A percentile compares a stretch with the other conserved stretches of the same genome.
Conservation (phyloP, 352 stramenopile species). For the Globisporangium splendens region DNA sequence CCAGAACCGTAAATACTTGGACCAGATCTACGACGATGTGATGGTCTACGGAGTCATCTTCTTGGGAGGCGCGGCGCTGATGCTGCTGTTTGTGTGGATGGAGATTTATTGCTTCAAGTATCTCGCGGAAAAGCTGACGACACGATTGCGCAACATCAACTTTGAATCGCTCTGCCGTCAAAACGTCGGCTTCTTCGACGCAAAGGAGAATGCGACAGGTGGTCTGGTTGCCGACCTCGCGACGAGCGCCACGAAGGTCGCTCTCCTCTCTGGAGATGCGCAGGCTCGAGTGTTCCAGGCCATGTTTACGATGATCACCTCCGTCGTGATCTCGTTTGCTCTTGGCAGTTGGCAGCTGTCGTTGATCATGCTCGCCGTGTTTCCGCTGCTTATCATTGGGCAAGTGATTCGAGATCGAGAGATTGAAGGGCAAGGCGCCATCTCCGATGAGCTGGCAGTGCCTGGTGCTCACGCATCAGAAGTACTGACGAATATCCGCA, state of each 20-base stretch:
- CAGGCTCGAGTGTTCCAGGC: neutral
- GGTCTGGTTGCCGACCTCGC: neutral
- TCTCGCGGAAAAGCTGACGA: conserved; percentile 53
- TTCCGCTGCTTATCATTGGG: neutral
- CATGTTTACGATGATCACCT: neutral
- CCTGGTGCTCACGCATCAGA: neutral
- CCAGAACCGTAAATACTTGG: neutral
- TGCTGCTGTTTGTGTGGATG: conserved; percentile 22
- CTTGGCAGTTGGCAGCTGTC: neutral
- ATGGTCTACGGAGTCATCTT: neutral
- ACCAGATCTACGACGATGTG: neutral
- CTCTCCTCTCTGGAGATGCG: neutral
- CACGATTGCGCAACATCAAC: conserved; percentile 22
- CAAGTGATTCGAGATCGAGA: neutral
- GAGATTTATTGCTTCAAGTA: conserved; percentile 49
- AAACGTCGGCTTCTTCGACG: neutral
- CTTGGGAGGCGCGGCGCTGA: conserved; percentile 13
- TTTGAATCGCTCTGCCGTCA: neutral
- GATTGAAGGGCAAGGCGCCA: neutral
- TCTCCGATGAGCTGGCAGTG: neutral
- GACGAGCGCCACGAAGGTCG: neutral
- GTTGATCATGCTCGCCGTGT: neutral
- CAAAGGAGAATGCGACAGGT: neutral
- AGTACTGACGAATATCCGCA: neutral
- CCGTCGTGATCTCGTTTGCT: neutral